Evolutionary conservation across 129 eudicot species (phyloP).

Genomic region (Dittrichia graveolens): DNA sequence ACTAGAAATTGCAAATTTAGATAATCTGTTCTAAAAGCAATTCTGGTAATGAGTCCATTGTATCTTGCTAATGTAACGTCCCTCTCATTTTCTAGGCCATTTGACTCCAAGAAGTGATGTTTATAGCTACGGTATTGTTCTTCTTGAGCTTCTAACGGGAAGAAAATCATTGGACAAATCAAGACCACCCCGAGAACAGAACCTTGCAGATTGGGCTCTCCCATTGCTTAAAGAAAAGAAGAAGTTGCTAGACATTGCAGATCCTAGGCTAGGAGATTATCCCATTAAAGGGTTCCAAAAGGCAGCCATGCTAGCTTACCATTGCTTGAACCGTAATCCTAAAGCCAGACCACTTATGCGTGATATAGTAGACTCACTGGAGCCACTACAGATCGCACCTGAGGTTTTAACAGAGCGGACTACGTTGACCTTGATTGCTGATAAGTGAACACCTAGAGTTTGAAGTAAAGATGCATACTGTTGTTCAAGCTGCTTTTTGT

Average conservation of each 20-base stretch:
- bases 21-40: no score
- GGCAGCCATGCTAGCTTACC: slow-evolving; percentile 97
- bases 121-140: slow-evolving; percentile 89
- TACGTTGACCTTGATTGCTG: slow-evolving; percentile 43
- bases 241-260: slow-evolving; percentile 70
- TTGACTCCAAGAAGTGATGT: slow-evolving; percentile 91
- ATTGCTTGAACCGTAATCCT: slow-evolving; percentile 90
- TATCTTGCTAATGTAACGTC: slow-evolving; percentile 1
- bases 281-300: slow-evolving; percentile 83
- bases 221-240: slow-evolving; percentile 88
- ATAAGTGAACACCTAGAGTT: slow-evolving; percentile 34
- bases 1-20: no score
- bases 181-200: slow-evolving; percentile 83
- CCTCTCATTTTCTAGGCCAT: slow-evolving; percentile 54
- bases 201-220: slow-evolving; percentile 93
- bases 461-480: slow-evolving; percentile 32
- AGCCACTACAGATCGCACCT: slow-evolving; percentile 72
- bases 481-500: slow-evolving; percentile 13
- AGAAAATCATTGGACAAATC: slow-evolving; percentile 91
- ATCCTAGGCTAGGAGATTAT: slow-evolving; percentile 84
- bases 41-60: background rate
- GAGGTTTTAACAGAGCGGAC: slow-evolving; percentile 36
- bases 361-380: slow-evolving; percentile 91
- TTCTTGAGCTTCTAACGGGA: slow-evolving; percentile 91
- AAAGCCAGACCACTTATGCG: slow-evolving; percentile 97